Base-by-base conservation (phyloP, 495 filamentous ascomycete genomes). In the Podospora fimiseda region DNA sequence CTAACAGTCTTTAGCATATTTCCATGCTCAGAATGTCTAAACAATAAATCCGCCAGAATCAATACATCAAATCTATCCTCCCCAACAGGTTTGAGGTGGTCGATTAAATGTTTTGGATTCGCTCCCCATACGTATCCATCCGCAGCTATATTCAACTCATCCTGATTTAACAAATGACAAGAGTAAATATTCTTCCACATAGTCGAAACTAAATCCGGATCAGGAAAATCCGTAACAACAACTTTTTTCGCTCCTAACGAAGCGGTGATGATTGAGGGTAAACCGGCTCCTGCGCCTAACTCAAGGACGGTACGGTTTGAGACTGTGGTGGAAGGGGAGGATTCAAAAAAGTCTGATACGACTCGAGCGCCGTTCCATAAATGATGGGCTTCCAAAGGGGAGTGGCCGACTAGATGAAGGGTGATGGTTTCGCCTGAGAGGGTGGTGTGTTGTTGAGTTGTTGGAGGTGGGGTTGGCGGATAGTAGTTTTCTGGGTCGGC, bases 201-300 rank as follows among this genome's bases (percentile, higher is more conserved):
- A 56, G 88, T 95, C 0, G 75, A 67, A 4, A 97, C 73, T 2
- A 97, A 70, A 16, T 93, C 89, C 18, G 76, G 74, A 60, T 96
- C 91, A 1, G 89, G 87, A 62, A 88, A 97, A 61, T 97, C 92
- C 22, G 91, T 95, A 48, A 92, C 82, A 1, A 96, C 86, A 11
- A 87, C 84, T 38, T 67, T 70, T 21, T 52, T 57, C 3, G 91
- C 90, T 5, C 86, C 89, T 18, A 81, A 69, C n/a, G 83, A 69
- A 0, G 83, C 85, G 55, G 81, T 83, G 13, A 93, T 83, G 20
- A 97, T 79, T 58, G 82, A 85, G 1, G 91, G 91, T 2, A 96
- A 77, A 1, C 91, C 92, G 0, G 88, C 88, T 23, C 88, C 92
- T 14, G 92, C 90, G 48, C 92, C 92, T 42, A 97, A 84, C 66